Base-by-base conservation (phyloP, 768 basidiomycete species). In the Rhodotorula kratochvilovae region DNA sequence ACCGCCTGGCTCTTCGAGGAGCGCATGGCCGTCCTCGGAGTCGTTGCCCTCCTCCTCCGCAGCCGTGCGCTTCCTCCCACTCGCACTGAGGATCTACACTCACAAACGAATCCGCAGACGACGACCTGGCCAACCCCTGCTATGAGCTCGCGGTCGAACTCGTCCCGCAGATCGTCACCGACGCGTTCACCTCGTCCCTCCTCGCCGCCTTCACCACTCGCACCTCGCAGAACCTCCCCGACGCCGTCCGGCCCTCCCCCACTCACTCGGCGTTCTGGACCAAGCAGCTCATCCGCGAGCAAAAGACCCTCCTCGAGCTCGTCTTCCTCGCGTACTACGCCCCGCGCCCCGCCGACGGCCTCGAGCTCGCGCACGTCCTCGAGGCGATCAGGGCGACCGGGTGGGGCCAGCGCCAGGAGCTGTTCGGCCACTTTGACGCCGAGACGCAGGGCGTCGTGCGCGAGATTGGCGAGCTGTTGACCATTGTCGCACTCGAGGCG, bases 321-420 rank as follows among this genome's bases (percentile, higher is more conserved):
- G 83, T 96, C 56, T 97, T 96, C 80, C 91, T 90, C 86, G 85
- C 87, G 10, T 88, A 92, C 85, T 94, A 89, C 87, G 87, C 85
- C 21, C 88, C 86, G 67, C 85, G 86, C 19, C 80, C 87, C 0
- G 88, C 90, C 75, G 84, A 83, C 48, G 90, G 88, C 4, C 81
- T 84, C 7, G 77, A 89, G 66, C 87, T 91, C 39, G 83, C 84
- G 74, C 81, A 82, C 64, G 84, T 92, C 48, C 86, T 87, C 79
- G 84, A 87, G 68, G 83, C 86, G 2, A 87, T 88, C 12, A 89
- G 88, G 77, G 80, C 80, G 43, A 87, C 87, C 0, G 83, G 85
- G 54, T 84, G 91, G 11, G 91, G 91, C 0, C 84, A 85, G 6
- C 78, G 75, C 1, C 91, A 92, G 78, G 81, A 82, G 45, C 87